phyloP scores from a whole-genome alignment of 371 early-diverging fungal species.

The Umbelopsis sp. region DNA sequence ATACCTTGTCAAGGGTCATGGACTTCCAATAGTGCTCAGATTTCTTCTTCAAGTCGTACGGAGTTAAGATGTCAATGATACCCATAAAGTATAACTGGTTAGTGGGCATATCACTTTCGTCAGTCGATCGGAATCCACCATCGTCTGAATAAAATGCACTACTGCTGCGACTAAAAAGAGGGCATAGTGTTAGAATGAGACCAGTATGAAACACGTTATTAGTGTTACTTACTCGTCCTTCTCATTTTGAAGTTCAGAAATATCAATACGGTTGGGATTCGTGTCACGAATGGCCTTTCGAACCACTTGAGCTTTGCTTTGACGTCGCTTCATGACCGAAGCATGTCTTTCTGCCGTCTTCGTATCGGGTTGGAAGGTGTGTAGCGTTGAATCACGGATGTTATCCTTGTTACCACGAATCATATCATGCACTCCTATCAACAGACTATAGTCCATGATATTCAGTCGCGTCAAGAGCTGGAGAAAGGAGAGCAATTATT shows the following conservation, averaged over 20 bases:
- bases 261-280: constrained; percentile 67
- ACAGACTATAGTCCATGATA: constrained; percentile 89
- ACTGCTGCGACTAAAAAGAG: constrained; percentile 52
- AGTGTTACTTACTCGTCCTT: constrained; percentile 47
- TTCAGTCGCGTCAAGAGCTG: constrained; percentile 87
- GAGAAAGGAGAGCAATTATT: constrained; percentile 44
- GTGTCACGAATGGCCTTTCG: constrained; percentile 73
- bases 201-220: neutral
- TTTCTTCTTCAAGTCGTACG: constrained; percentile 88
- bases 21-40: constrained; percentile 90
- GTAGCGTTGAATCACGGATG: constrained; percentile 86
- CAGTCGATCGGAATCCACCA: constrained; percentile 89
- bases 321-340: constrained; percentile 52
- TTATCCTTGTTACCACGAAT: constrained; percentile 85
- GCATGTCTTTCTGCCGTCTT: constrained; percentile 47
- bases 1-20: constrained; percentile 73
- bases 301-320: constrained; percentile 66
- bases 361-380: constrained; percentile 66
- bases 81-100: constrained; percentile 89
- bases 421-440: constrained; percentile 91
- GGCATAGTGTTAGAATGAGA: constrained; percentile 13
- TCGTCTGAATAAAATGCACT: constrained; percentile 89
- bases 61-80: constrained; percentile 97
- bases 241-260: constrained; percentile 54
- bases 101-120: constrained; percentile 65